phyloP scores from a whole-genome alignment of 306 rosid species.

The Dalbergia oliveri region DNA sequence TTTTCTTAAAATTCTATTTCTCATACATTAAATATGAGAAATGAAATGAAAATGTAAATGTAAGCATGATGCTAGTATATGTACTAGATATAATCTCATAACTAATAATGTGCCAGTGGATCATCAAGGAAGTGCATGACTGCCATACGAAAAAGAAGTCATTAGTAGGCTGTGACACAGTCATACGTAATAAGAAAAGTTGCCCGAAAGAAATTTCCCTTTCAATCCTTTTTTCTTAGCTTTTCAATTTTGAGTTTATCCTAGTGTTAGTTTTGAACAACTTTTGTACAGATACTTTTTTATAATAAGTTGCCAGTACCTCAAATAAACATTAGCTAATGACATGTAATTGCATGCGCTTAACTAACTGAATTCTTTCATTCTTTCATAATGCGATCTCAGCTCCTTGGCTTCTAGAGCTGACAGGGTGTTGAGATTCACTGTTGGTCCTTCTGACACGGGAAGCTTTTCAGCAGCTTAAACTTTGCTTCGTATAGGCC shows the following conservation, averaged over 20 bases:
- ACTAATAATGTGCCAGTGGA: neutral
- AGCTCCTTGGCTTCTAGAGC: neutral
- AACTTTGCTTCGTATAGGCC: neutral
- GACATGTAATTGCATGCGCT: neutral
- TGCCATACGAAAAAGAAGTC: neutral
- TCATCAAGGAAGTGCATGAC: neutral
- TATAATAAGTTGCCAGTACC: neutral
- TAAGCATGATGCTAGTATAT: neutral
- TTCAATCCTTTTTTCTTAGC: neutral
- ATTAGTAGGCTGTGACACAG: neutral
- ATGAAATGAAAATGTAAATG: neutral
- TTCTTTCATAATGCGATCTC: neutral
- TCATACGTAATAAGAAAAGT: neutral
- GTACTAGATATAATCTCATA: neutral
- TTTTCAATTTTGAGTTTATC: neutral
- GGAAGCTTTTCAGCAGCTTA: constrained; percentile 15
- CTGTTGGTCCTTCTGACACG: constrained; percentile 31
- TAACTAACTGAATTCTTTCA: neutral
- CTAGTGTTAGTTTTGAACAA: neutral
- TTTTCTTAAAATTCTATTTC: too few relatives aligned
- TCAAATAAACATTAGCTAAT: neutral
- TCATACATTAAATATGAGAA: too few relatives aligned
- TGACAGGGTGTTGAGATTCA: constrained; percentile 19
- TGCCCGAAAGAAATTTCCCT: neutral
- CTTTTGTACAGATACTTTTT: neutral